phyloP scores from a whole-genome alignment of 352 stramenopile species.

The Pythium utonaiense region DNA sequence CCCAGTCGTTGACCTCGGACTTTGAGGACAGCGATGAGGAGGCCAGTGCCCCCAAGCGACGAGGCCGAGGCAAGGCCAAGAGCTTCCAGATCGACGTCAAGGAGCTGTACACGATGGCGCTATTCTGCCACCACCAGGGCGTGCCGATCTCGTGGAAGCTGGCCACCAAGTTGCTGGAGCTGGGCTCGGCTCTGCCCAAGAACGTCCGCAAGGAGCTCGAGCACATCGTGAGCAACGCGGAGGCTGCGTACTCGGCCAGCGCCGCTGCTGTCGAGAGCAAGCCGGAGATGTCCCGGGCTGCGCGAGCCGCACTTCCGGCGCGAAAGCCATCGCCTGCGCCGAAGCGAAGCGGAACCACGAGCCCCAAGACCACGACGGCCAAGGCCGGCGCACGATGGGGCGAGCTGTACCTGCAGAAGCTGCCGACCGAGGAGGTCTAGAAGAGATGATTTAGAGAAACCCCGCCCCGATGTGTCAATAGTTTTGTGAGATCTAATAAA shows the following conservation, averaged over 20 bases:
- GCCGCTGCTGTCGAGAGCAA: neutral
- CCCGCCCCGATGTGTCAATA: conserved; percentile 1
- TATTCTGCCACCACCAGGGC: conserved; percentile 58
- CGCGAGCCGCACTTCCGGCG: conserved; percentile 1
- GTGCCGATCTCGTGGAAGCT: conserved; percentile 37
- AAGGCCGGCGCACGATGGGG: conserved; percentile 29
- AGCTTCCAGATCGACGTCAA: conserved; percentile 28
- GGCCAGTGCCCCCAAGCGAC: conserved; percentile 13
- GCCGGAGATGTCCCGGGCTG: neutral
- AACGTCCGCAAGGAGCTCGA: conserved; percentile 41
- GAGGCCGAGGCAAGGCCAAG: conserved; percentile 15
- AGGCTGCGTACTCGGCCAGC: neutral
- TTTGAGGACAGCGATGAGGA: conserved; percentile 13
- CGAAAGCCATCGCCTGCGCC: neutral
- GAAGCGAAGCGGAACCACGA: neutral
- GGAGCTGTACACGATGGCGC: conserved; percentile 45
- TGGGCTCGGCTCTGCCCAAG: conserved; percentile 36
- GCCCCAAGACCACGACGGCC: neutral
- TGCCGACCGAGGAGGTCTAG: conserved; percentile 20
- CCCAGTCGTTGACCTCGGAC: neutral
- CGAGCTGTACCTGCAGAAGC: conserved; percentile 33
- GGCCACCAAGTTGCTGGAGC: conserved; percentile 35
- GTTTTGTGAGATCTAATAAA: conserved; percentile 1
- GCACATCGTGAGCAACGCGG: conserved; percentile 12
- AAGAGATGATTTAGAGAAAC: neutral